Conservation (phyloP, 1,139 yeast genomes). For the Pichia sp. region DNA sequence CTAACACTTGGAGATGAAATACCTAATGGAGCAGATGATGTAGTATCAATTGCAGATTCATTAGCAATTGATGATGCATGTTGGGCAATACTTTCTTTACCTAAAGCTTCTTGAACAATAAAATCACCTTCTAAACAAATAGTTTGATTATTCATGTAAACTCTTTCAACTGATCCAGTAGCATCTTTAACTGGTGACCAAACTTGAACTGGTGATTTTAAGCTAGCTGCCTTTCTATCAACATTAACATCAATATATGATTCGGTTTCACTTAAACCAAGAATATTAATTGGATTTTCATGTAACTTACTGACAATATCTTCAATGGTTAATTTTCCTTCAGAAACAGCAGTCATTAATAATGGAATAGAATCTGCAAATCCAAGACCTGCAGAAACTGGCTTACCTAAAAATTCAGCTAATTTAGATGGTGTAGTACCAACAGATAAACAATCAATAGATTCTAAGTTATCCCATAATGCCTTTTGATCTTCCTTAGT, state of each 20-base stretch:
- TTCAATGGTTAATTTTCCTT: slow-evolving; percentile 62
- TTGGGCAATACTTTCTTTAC: slow-evolving; percentile 43
- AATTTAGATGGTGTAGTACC: slow-evolving; percentile 74
- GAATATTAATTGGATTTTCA: slow-evolving; percentile 75
- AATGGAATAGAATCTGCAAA: slow-evolving; percentile 76
- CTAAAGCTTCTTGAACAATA: slow-evolving; percentile 51
- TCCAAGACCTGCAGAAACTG: slow-evolving; percentile 67
- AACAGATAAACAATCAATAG: slow-evolving; percentile 81
- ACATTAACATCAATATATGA: slow-evolving; percentile 77
- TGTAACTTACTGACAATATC: slow-evolving; percentile 73
- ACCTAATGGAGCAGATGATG: slow-evolving; percentile 8
- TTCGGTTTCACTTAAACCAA: slow-evolving; percentile 76
- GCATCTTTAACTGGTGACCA: slow-evolving; percentile 51
- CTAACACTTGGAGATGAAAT: slow-evolving; percentile 23
- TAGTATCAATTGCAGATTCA: slow-evolving; percentile 11
- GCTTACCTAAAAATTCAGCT: slow-evolving; percentile 57
- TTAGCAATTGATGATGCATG: slow-evolving; percentile 26
- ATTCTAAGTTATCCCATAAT: slow-evolving; percentile 69
- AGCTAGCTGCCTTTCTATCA: slow-evolving; percentile 52
- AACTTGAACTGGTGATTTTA: slow-evolving; percentile 33
- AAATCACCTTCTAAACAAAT: slow-evolving; percentile 79
- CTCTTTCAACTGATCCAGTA: slow-evolving; percentile 86
- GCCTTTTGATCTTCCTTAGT: slow-evolving; percentile 72
- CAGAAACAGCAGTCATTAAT: slow-evolving; percentile 72
- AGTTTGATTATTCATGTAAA: slow-evolving; percentile 68